These are phyloP conservation scores for Zygnema circumcarinatum DNA, from an alignment of 139 green algal species.

Conservation along the genomic window DNA sequence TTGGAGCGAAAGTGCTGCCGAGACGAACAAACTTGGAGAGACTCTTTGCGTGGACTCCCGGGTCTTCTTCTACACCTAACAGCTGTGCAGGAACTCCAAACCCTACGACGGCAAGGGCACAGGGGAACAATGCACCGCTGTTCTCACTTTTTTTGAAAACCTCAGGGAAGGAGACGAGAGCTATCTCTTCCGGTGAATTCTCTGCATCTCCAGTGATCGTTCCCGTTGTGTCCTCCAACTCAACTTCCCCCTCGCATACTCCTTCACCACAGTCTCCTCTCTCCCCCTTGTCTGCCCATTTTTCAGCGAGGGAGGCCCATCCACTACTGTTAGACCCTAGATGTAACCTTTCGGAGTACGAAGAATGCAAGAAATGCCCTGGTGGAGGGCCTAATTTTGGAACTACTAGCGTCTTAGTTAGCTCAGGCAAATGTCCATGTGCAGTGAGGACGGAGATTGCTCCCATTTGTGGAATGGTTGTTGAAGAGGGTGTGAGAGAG, in stretches of 20 bases:
- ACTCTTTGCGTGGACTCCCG: not conserved
- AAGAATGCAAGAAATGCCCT: too few relatives aligned
- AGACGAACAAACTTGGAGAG: not conserved
- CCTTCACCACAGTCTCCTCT: not conserved
- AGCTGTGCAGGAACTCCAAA: not conserved
- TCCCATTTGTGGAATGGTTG: not conserved
- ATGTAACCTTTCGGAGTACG: too few relatives aligned
- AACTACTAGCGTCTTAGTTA: not conserved
- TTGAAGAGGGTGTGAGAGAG: not conserved
- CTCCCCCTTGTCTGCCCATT: not conserved
- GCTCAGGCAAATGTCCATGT: too few relatives aligned
- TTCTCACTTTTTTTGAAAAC: too few relatives aligned
- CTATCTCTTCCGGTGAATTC: too few relatives aligned
- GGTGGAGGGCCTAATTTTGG: not conserved
- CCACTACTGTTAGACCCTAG: not conserved
- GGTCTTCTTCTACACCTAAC: not conserved
- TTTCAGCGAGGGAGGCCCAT: too few relatives aligned
- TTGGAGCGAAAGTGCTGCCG: not conserved
- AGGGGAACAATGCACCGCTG: too few relatives aligned
- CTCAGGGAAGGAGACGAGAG: too few relatives aligned
- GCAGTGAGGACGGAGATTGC: not conserved
- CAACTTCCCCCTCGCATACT: not conserved
- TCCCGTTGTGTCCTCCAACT: not conserved
- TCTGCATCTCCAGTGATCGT: too few relatives aligned
- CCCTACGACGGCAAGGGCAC: too few relatives aligned